phyloP scores from a whole-genome alignment of 73 alveolate species.

The Stentor coeruleus region DNA sequence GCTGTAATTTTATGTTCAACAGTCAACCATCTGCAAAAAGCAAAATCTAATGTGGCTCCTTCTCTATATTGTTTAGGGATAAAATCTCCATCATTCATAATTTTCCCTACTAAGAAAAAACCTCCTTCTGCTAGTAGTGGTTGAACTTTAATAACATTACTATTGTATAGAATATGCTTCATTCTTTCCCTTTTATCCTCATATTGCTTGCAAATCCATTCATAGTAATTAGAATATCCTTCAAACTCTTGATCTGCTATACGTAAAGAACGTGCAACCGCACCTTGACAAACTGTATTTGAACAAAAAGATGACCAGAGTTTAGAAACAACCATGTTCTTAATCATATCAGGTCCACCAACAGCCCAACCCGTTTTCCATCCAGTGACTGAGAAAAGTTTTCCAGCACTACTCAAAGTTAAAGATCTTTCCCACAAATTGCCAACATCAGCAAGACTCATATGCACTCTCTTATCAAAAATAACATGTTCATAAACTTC shows the following conservation, averaged over 20 bases:
- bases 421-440: slow-evolving; percentile 71
- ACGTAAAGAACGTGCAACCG: slow-evolving; percentile 38
- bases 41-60: slow-evolving; percentile 53
- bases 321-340: slow-evolving; percentile 43
- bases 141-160: slow-evolving; percentile 34
- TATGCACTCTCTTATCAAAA: slow-evolving; percentile 52
- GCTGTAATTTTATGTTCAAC: slow-evolving; percentile 51
- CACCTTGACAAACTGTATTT: slow-evolving; percentile 48
- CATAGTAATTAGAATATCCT: slow-evolving; percentile 36
- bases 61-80: slow-evolving; percentile 57
- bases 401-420: slow-evolving; percentile 77
- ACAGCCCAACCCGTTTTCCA: slow-evolving; percentile 86
- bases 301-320: slow-evolving; percentile 42
- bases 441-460: slow-evolving; percentile 53
- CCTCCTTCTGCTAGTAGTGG: slow-evolving; percentile 66
- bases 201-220: slow-evolving; percentile 36
- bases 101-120: slow-evolving; percentile 56
- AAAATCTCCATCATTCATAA: slow-evolving; percentile 27
- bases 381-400: slow-evolving; percentile 81
- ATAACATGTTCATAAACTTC: slow-evolving; percentile 83
- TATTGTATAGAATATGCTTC: slow-evolving; percentile 27
- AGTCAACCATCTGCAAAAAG: slow-evolving; percentile 60
- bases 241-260: slow-evolving; percentile 12
- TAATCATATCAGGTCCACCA: slow-evolving; percentile 65
- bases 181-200: not conserved